Conservation (phyloP, 257 asterid species). For the Coffea eugenioides region DNA sequence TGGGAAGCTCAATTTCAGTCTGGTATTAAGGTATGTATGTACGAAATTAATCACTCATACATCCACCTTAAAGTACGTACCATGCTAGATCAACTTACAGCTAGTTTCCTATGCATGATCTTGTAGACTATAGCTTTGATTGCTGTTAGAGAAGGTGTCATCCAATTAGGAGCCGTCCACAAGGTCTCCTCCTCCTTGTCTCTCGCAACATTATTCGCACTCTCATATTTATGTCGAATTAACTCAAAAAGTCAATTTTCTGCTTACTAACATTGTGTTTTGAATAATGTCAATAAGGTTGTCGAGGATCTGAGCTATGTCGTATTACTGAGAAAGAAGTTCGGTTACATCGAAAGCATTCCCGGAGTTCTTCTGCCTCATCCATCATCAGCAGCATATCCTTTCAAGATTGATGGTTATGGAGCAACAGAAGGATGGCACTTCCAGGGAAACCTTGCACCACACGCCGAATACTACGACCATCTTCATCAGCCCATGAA, state of each 20-base stretch:
- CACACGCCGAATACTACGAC: constrained; percentile 35
- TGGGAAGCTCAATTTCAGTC: constrained; percentile 99
- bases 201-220: background rate
- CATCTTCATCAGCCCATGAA: constrained; percentile 51
- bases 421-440: constrained; percentile 54
- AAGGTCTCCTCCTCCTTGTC: constrained; percentile 49
- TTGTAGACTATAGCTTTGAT: constrained; percentile 91
- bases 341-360: constrained; percentile 89
- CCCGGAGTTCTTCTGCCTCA: constrained; percentile 95
- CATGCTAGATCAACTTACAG: background rate
- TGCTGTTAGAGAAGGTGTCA: constrained; percentile 98
- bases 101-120: background rate
- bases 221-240: background rate
- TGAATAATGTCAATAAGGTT: constrained; percentile 45
- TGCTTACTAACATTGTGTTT: background rate
- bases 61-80: background rate
- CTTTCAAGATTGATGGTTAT: constrained; percentile 47
- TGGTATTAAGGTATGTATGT: constrained; percentile 74
- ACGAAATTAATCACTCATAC: background rate
- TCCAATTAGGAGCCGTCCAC: constrained; percentile 86
- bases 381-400: constrained; percentile 78
- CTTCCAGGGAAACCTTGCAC: constrained; percentile 30
- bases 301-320: constrained; percentile 91
- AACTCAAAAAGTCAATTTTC: background rate
- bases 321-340: constrained; percentile 80